Conservation (phyloP, 106 monocot genomes). For the Dioscorea zingiberensis region DNA sequence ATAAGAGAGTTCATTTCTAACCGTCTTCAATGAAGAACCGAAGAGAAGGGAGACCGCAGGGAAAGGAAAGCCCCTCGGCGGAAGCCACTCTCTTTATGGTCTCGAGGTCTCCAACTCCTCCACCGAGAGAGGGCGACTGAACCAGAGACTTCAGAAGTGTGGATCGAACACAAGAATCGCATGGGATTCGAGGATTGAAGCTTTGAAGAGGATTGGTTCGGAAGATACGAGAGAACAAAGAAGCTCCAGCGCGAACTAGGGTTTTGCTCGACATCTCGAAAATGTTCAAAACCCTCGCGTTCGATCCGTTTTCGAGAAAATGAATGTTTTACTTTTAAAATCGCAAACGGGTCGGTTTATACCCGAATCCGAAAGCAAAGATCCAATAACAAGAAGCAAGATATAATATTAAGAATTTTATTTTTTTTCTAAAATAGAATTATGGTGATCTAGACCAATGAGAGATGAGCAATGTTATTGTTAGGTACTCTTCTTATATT, state of each 20-base stretch:
- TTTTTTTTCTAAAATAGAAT: too few relatives aligned
- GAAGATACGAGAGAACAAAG: slow-evolving; percentile 36
- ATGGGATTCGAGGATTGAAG: neutral
- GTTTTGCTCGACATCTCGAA: slow-evolving; percentile 38
- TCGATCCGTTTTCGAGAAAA: neutral
- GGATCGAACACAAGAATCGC: neutral
- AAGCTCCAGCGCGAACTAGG: slow-evolving; percentile 43
- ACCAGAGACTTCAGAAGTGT: slow-evolving; percentile 1
- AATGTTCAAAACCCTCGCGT: slow-evolving; percentile 12
- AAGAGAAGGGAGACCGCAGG: slow-evolving; percentile 58
- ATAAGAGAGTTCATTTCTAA: slow-evolving; percentile 2
- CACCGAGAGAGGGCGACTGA: neutral
- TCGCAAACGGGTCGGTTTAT: too few relatives aligned
- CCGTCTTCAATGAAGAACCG: slow-evolving; percentile 60
- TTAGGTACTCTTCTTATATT: too few relatives aligned
- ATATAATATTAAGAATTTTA: too few relatives aligned
- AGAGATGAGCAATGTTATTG: too few relatives aligned
- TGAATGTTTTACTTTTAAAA: too few relatives aligned
- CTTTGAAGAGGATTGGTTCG: slow-evolving; percentile 4
- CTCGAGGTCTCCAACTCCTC: slow-evolving; percentile 15
- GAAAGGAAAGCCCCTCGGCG: slow-evolving; percentile 28
- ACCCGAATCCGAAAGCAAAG: too few relatives aligned
- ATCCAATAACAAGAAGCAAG: too few relatives aligned
- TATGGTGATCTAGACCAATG: too few relatives aligned
- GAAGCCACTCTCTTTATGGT: slow-evolving; percentile 22